phyloP scores from a whole-genome alignment of 192 early-diverging fungal genomes.

The Coemansia erecta region DNA sequence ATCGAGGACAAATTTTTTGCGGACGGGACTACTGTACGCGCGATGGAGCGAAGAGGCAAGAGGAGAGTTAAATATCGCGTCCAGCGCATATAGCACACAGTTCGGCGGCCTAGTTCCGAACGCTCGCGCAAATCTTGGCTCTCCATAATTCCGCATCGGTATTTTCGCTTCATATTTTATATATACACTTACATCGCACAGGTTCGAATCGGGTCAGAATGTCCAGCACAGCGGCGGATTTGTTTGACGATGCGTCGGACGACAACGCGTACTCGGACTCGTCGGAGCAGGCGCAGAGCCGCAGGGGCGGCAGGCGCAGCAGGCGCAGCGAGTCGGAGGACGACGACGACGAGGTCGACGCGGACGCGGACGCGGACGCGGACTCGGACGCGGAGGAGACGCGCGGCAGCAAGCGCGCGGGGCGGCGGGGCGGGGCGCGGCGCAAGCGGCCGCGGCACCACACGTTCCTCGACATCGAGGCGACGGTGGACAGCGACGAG shows the following conservation, averaged over 20 bases:
- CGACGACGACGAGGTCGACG: conserved; percentile 53
- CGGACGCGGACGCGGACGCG: too few relatives aligned
- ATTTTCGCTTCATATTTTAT: too few relatives aligned
- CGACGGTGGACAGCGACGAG: conserved; percentile 73
- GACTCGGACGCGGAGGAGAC: conserved; percentile 32
- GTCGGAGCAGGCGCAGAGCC: conserved; percentile 26
- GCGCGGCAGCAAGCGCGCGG: conserved; percentile 5
- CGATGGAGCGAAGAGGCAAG: too few relatives aligned
- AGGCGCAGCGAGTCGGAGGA: conserved; percentile 8
- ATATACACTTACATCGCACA: too few relatives aligned
- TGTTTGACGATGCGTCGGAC: conserved; percentile 70
- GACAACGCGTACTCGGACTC: conserved; percentile 53
- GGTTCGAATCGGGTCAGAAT: neutral
- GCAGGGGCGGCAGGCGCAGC: conserved; percentile 25
- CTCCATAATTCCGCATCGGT: too few relatives aligned
- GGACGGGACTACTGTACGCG: too few relatives aligned
- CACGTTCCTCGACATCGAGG: conserved; percentile 72
- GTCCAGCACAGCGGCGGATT: conserved; percentile 57
- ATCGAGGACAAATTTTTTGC: neutral
- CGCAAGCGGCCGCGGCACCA: conserved; percentile 38
- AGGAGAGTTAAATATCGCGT: too few relatives aligned
- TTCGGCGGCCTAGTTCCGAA: too few relatives aligned
- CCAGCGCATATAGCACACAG: too few relatives aligned
- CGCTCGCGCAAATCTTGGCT: too few relatives aligned
- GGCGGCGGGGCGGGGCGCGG: conserved; percentile 1